Percentiles rank a stretch among this genome's conserved stretches.
These are phyloP conservation scores for Fraxinus sp. DNA, from an alignment of 305 asterid genomes.

Conservation along the genomic window DNA sequence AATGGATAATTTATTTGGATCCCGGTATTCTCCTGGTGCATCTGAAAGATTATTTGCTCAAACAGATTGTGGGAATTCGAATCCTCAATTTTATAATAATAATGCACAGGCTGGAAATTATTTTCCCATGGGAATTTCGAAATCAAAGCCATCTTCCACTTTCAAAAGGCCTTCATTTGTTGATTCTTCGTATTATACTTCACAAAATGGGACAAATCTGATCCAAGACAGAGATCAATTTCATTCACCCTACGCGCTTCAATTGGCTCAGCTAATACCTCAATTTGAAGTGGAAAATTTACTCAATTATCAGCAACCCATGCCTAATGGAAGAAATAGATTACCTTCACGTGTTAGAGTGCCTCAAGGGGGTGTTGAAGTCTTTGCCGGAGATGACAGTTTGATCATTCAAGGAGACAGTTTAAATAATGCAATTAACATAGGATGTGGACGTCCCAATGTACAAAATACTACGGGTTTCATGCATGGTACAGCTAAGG, in stretches of 20 bases:
- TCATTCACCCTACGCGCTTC: slow-evolving; percentile 33
- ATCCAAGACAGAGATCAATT: slow-evolving; percentile 36
- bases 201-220: slow-evolving; percentile 30
- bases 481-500: slow-evolving; percentile 31
- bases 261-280: slow-evolving; percentile 26
- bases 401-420: slow-evolving; percentile 51
- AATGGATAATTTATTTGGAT: slow-evolving; percentile 31
- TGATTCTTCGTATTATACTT: slow-evolving; percentile 28
- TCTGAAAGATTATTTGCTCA: slow-evolving; percentile 32
- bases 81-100: slow-evolving; percentile 32
- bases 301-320: slow-evolving; percentile 26
- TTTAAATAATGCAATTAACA: slow-evolving; percentile 30
- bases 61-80: slow-evolving; percentile 30
- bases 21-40: slow-evolving; percentile 29
- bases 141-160: slow-evolving; percentile 28
- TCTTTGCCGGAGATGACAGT: slow-evolving; percentile 43
- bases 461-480: slow-evolving; percentile 26
- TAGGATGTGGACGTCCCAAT: slow-evolving; percentile 32
- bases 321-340: slow-evolving; percentile 30
- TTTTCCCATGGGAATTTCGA: slow-evolving; percentile 39
- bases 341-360: slow-evolving; percentile 30
- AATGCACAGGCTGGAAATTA: slow-evolving; percentile 26
- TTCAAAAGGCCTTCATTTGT: slow-evolving; percentile 30
- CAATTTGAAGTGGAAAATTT: slow-evolving; percentile 27
- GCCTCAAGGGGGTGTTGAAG: slow-evolving; percentile 39